Evolutionary conservation across 352 stramenopile genomes (phyloP), one percentile per base, ranked within the genome.

Genomic region (Achlya hypogyna): DNA sequence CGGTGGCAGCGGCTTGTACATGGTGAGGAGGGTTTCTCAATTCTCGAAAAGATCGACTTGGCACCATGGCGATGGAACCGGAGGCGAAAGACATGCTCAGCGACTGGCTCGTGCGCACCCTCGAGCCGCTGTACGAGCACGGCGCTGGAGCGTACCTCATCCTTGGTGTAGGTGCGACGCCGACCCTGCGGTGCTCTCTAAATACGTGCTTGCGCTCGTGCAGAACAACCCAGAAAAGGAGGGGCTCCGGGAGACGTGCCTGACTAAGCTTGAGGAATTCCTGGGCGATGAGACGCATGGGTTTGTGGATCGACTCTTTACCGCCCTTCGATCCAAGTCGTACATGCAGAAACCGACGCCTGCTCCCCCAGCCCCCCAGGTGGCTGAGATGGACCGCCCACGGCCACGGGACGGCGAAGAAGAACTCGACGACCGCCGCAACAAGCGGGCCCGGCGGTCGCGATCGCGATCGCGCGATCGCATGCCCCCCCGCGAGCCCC

Each of bases 141-240:
- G 28, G 38, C 49, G 65, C 9, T 60, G 47, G 22, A 49, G 12
- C 47, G 18, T 5, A 34, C 64, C 42, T 62, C 23, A 27, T 67
- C 18, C n/a, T 59, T 42, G 43, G 53, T 35, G 29, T 56, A 95
- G 86, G 63, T 93, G 86, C 62, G 86, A 95, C 42, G 86, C 86
- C 1, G 86, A 95, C 69, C 86, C 86, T 0, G 84, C 90, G 25
- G 86, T 95, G 52, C 63, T 95, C 68, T 91, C 82, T 68, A 95
- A 95, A 67, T 95, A 95, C 67, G 84, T 95, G 42, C 67, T 93
- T 22, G 86, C 86, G 51, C 71, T 95, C 38, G 81, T 95, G 66
- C 84, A 93, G 75, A 89, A 87, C 68, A 75, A 95, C 60, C 86
- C 84, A 51, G 77, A 78, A 69, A 89, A 88, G 58, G 69, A 78